Evolutionary conservation across 2,329 filamentous ascomycete genomes (phyloP).

Genomic region (Fusarium sp.): DNA sequence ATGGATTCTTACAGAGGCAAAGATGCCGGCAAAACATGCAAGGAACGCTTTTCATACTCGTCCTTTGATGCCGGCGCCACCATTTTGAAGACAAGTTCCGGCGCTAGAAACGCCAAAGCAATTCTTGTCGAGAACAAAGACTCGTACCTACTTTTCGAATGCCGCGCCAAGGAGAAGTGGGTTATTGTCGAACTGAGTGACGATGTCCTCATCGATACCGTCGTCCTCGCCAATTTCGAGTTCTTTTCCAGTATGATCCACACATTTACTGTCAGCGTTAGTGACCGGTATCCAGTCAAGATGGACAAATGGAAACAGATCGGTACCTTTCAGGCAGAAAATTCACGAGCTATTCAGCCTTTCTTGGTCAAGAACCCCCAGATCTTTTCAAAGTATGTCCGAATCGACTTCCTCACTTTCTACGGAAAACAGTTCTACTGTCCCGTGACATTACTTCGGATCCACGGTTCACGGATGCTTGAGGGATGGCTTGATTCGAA

Average conservation of each 20-base stretch:
- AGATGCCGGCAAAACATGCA: slow-evolving; percentile 96
- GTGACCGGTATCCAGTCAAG: slow-evolving; percentile 94
- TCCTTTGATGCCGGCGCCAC: slow-evolving; percentile 98
- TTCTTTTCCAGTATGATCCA: slow-evolving; percentile 99
- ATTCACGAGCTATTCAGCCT: slow-evolving; percentile 92
- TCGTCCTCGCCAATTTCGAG: slow-evolving; percentile 98
- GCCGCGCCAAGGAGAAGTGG: slow-evolving; percentile 88
- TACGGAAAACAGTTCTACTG: slow-evolving; percentile 98
- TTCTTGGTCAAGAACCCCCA: slow-evolving; percentile 94
- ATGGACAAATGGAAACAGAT: slow-evolving; percentile 90
- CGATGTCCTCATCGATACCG: slow-evolving; percentile 86
- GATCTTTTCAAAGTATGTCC: slow-evolving; percentile 94
- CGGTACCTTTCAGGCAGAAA: slow-evolving; percentile 90
- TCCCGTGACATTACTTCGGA: slow-evolving; percentile 87
- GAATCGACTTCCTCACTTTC: slow-evolving; percentile 91
- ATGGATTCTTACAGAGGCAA: slow-evolving; percentile 77
- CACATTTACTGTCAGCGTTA: slow-evolving; percentile 90
- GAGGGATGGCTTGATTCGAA: slow-evolving; percentile 93
- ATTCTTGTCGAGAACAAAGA: slow-evolving; percentile 98
- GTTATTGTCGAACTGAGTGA: slow-evolving; percentile 95
- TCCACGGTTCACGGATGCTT: slow-evolving; percentile 96
- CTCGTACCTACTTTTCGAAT: slow-evolving; percentile 97
- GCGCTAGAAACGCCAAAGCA: slow-evolving; percentile 88
- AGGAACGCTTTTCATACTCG: slow-evolving; percentile 96
- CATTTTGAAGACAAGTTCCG: slow-evolving; percentile 87